These are phyloP conservation scores for Trichosporon asahii DNA, from an alignment of 1,284 basidiomycete species.

Conservation along the genomic window DNA sequence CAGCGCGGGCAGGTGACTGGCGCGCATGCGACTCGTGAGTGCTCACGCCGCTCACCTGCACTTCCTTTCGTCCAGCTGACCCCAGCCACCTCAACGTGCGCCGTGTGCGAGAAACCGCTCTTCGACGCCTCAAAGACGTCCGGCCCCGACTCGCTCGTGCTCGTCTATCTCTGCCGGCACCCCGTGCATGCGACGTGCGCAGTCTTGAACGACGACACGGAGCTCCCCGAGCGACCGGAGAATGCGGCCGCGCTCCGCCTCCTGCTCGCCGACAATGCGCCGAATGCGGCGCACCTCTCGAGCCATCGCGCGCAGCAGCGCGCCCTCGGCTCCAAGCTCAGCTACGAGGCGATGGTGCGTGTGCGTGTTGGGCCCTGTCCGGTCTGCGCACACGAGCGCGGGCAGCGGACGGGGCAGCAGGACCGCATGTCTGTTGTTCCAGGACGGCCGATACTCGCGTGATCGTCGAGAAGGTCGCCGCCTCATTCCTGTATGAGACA, in stretches of 20 bases:
- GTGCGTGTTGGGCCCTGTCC: constrained; percentile 69
- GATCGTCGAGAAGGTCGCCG: too few relatives aligned
- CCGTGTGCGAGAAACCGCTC: constrained; percentile 62
- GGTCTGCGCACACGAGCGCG: constrained; percentile 56
- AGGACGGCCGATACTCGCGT: background rate
- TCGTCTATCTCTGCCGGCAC: constrained; percentile 84
- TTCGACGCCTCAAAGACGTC: constrained; percentile 53
- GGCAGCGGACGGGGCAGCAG: constrained; percentile 15
- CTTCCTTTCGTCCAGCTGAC: background rate
- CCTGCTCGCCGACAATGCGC: constrained; percentile 60
- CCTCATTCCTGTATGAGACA: too few relatives aligned
- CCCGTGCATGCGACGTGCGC: constrained; percentile 71
- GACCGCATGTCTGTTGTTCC: background rate
- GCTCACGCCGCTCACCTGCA: background rate
- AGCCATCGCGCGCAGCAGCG: constrained; percentile 39
- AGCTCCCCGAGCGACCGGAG: constrained; percentile 44
- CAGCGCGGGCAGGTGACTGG: constrained; percentile 73
- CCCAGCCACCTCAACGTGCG: constrained; percentile 63
- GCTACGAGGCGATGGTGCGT: constrained; percentile 65
- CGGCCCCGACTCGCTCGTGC: constrained; percentile 14
- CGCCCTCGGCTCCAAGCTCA: constrained; percentile 43
- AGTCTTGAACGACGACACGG: constrained; percentile 36
- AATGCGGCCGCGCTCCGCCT: constrained; percentile 52
- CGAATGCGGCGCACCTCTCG: constrained; percentile 23
- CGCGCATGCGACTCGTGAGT: constrained; percentile 67